Evolutionary conservation across 2,329 filamentous ascomycete species (phyloP).

Genomic region (Exophiala lecanii-corni): DNA sequence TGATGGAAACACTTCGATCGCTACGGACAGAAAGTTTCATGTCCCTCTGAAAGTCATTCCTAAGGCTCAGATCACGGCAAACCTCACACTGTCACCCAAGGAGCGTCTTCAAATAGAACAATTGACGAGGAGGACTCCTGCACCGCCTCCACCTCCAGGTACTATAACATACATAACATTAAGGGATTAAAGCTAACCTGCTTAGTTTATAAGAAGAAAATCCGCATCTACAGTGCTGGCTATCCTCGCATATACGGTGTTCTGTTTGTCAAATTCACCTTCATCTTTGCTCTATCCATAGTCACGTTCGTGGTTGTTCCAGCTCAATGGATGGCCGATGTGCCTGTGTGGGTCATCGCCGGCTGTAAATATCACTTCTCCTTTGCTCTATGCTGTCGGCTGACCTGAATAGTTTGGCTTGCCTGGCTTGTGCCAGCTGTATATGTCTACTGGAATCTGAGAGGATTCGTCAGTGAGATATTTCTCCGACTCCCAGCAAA

Average conservation of each 20-base stretch:
- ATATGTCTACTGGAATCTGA: conserved; percentile 60
- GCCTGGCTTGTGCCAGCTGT: conserved; percentile 60
- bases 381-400: conserved; percentile 4
- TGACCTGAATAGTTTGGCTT: conserved; percentile 16
- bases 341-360: conserved; percentile 26
- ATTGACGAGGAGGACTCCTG: conserved; percentile 21
- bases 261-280: conserved; percentile 65
- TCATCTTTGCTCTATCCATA: conserved; percentile 63
- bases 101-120: conserved; percentile 27
- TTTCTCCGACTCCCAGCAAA: conserved; percentile 63
- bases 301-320: conserved; percentile 63
- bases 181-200: conserved; percentile 4
- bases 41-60: conserved; percentile 25
- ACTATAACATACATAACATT: conserved; percentile 7
- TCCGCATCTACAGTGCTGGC: conserved; percentile 74
- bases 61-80: conserved; percentile 23
- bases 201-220: conserved; percentile 36
- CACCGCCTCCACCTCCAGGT: conserved; percentile 3
- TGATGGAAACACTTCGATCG: conserved; percentile 16
- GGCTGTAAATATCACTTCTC: conserved; percentile 10
- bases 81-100: conserved; percentile 24
- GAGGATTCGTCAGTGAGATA: conserved; percentile 68
- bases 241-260: conserved; percentile 63
- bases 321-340: conserved; percentile 46
- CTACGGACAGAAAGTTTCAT: conserved; percentile 18